Evolutionary conservation across 768 basidiomycete species (phyloP), one percentile per base, ranked within the genome.

Genomic region (Tylopilus sp.): DNA sequence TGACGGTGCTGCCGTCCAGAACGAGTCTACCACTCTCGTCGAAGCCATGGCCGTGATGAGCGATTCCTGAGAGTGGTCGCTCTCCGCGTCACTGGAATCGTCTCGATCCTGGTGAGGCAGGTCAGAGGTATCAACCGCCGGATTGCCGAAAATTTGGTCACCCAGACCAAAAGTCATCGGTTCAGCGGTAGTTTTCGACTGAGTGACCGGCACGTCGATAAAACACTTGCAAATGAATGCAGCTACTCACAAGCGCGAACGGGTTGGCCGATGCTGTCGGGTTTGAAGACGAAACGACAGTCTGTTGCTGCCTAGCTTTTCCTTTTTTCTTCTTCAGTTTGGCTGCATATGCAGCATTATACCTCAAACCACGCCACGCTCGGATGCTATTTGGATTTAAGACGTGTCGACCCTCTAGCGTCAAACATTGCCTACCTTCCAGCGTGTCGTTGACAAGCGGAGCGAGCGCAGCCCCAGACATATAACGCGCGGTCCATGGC

Each of bases 401-500:
- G 58, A 62, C 57, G 50, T 30, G 59, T 38, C n/a, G 51, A 22
- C 31, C 26, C 14, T 3, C 25, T 45, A 44, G 31, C 22, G 22
- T 24, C 24, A 34, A 43, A 44, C 21, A 25, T 36, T n/a, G 58
- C 86, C 68, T 72, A 89, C 92, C 90, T 87, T 63, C 89, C 89
- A 21, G 77, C 73, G 69, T 87, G 85, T 50, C 79, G 76, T 65
- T 94, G 91, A 71, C 92, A 96, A 14, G 73, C 65, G 5, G 78
- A 70, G 31, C 78, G 76, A 3, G 87, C 75, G 62, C 92, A 96
- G 12, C 84, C 91, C 86, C 90, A 95, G 21, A 92, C 77, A 61
- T 93, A 94, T 43, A 94, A 72, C 4, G 85, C 87, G 48, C 93
- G 80, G 63, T 96, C 92, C 79, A 86, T 84, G 6, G 86, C 81